phyloP scores from a whole-genome alignment of 1,284 basidiomycete genomes.

The Mycosarcoma mackinlayi region DNA sequence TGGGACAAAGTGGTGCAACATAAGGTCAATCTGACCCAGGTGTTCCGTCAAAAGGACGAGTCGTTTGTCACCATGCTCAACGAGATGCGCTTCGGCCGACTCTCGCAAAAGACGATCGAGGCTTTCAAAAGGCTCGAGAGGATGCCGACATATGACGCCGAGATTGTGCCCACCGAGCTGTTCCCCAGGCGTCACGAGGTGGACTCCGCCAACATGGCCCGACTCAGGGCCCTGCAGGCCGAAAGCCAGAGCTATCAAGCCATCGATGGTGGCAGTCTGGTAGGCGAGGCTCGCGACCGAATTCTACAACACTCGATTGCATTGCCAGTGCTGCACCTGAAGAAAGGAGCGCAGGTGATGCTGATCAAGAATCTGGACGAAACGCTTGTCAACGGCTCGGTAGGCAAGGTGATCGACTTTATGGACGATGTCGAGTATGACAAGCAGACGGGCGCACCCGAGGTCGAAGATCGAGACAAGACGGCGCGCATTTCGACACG shows the following conservation, averaged over 20 bases:
- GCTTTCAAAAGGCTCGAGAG: slow-evolving; percentile 52
- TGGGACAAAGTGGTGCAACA: slow-evolving; percentile 83
- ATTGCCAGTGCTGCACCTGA: slow-evolving; percentile 73
- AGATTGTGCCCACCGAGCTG: slow-evolving; percentile 62
- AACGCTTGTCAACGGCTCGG: slow-evolving; percentile 83
- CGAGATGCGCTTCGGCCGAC: slow-evolving; percentile 48
- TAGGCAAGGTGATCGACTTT: slow-evolving; percentile 75
- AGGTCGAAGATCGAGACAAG: slow-evolving; percentile 52
- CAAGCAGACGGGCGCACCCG: slow-evolving; percentile 60
- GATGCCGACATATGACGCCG: slow-evolving; percentile 43
- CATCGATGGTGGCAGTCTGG: slow-evolving; percentile 51
- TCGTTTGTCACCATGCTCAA: slow-evolving; percentile 62
- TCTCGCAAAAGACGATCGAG: slow-evolving; percentile 55
- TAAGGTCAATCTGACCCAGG: slow-evolving; percentile 87
- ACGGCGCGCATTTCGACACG: slow-evolving; percentile 41
- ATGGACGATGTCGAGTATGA: slow-evolving; percentile 48
- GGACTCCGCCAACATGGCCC: slow-evolving; percentile 77
- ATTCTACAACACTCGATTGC: slow-evolving; percentile 59
- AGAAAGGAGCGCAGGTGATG: slow-evolving; percentile 76
- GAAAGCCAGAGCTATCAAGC: slow-evolving; percentile 53
- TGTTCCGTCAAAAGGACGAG: slow-evolving; percentile 78
- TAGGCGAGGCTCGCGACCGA: slow-evolving; percentile 41
- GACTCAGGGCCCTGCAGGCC: slow-evolving; percentile 71
- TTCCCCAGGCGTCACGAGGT: slow-evolving; percentile 87
- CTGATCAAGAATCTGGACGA: slow-evolving; percentile 83